Conservation (phyloP, 495 filamentous ascomycete species). For the Cenococcum geophilum region DNA sequence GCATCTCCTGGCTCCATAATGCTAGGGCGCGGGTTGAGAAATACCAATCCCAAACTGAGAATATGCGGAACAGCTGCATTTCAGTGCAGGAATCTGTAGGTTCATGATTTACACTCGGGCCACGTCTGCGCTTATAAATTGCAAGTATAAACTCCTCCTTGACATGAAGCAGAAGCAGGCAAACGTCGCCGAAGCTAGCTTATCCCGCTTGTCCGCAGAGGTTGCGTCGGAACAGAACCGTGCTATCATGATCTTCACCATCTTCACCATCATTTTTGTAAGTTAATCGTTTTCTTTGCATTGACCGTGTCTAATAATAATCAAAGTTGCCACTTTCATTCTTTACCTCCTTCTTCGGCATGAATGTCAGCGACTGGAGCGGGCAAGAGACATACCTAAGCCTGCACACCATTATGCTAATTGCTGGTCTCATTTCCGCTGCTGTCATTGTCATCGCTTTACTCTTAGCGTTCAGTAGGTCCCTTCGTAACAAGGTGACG, state of each 20-base stretch:
- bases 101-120: too few species aligned
- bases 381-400: neutral
- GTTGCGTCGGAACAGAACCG: conserved; percentile 57
- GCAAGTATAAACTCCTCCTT: conserved; percentile 40
- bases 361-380: conserved; percentile 51
- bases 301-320: too few species aligned
- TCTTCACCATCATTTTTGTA: conserved; percentile 58
- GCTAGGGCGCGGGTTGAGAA: too few species aligned
- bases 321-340: conserved; percentile 52
- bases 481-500: too few species aligned
- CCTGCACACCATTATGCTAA: neutral
- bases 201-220: conserved; percentile 56
- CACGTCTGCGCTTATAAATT: too few species aligned
- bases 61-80: too few species aligned
- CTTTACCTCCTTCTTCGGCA: conserved; percentile 58
- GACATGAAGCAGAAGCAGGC: conserved; percentile 61
- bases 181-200: conserved; percentile 60
- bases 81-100: too few species aligned
- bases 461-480: conserved; percentile 3
- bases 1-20: too few species aligned
- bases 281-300: neutral
- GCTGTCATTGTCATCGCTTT: conserved; percentile 5
- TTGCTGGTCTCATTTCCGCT: conserved; percentile 7
- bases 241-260: conserved; percentile 66
- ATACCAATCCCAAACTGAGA: too few species aligned